A percentile compares a stretch with the other conserved stretches of the same genome.
phyloP scores from a whole-genome alignment of 2,329 filamentous ascomycete genomes.

The Exophiala sp. region DNA sequence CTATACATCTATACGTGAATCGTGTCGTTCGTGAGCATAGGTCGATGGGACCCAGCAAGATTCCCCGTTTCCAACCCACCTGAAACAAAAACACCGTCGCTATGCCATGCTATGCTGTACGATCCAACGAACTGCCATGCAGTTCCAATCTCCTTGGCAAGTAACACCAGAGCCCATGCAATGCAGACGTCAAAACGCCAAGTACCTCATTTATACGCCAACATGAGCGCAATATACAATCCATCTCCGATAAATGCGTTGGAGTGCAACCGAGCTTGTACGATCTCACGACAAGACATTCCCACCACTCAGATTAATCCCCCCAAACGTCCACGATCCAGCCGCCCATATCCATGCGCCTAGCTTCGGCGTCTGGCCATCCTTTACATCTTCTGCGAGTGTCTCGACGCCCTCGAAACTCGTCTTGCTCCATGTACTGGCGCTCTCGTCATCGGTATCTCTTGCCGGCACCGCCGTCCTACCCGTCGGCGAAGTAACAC shows the following conservation, averaged over 20 bases:
- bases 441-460: slow-evolving; percentile 29
- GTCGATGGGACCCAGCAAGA: background rate
- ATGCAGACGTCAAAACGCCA: too few relatives aligned
- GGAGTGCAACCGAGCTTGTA: too few relatives aligned
- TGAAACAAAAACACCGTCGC: slow-evolving; percentile 1
- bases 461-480: slow-evolving; percentile 35
- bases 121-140: too few relatives aligned
- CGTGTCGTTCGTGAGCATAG: background rate
- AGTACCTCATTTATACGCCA: too few relatives aligned
- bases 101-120: background rate
- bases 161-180: too few relatives aligned
- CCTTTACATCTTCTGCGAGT: slow-evolving; percentile 37
- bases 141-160: too few relatives aligned
- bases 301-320: slow-evolving; percentile 32
- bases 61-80: background rate
- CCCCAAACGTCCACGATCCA: slow-evolving; percentile 43
- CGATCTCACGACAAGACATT: slow-evolving; percentile 6
- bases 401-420: slow-evolving; percentile 38
- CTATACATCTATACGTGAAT: background rate
- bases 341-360: slow-evolving; percentile 45
- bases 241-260: too few relatives aligned
- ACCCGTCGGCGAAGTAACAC: slow-evolving; percentile 46
- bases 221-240: too few relatives aligned
- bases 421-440: slow-evolving; percentile 27
- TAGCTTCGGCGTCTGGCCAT: slow-evolving; percentile 37